Base-by-base conservation (phyloP, 2,329 filamentous ascomycete genomes). In the Trichoderma harzianum region DNA sequence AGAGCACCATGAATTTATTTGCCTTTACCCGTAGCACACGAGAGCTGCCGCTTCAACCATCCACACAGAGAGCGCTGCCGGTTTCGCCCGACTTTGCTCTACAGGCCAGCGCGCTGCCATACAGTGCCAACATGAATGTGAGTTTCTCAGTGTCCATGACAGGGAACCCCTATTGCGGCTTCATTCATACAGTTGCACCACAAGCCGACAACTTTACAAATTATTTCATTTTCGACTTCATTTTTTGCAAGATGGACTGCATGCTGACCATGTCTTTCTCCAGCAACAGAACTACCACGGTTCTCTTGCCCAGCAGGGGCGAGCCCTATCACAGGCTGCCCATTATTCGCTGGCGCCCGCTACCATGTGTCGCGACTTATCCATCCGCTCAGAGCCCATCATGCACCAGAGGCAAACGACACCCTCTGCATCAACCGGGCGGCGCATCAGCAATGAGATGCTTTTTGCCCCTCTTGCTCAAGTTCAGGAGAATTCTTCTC, bases 361-460 rank as follows among this genome's bases (percentile, higher is more conserved):
- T 34, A 78, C 79, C 73, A 87, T 86, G 85, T 80, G 81, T 75
- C 84, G 85, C 70, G 82, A 80, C 69, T 77, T 79, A 16, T 86
- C 85, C 51, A 83, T 80, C 74, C 78, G 80, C 36, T 84, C 84
- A 11, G 80, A 82, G 30, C 79, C 79, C 30, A 26, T 18, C 57
- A 62, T 72, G 63, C n/a, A 12, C 16, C 70, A 65, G 8, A 18
- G 0, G 7, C 43, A 12, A 30, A 39, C 32, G 7, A 1, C 24
- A 18, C 3, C 24, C 5, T 26, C 53, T 28, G 24, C 32, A 24
- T 24, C 53, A n/a, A 26, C 14, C 14, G 34, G 34, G 11, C 21
- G 32, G 10, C 51, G 30, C 10, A 16, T 18, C 21, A 57, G 63
- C 21, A 14, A 39, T 39, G 63, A 55, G 61, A 51, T 28, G 61